Conservation (phyloP, 1,284 basidiomycete genomes). For the Ustilago esculenta region DNA sequence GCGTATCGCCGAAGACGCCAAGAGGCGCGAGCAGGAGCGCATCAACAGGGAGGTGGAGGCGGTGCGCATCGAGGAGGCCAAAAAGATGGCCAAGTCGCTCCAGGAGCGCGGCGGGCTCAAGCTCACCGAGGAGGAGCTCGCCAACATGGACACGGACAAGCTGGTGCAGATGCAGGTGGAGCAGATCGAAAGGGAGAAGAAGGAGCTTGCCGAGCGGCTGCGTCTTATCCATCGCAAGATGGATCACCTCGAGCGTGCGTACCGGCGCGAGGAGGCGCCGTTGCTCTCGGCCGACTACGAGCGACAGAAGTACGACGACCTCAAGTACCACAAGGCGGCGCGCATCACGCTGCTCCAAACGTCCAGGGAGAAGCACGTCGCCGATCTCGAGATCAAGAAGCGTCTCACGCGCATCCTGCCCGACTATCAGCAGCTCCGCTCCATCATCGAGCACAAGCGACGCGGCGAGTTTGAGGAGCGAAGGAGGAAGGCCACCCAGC, state of each 20-base stretch:
- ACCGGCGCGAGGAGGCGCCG: conserved; percentile 90
- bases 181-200: conserved; percentile 93
- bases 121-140: conserved; percentile 78
- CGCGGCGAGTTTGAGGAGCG: conserved; percentile 78
- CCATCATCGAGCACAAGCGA: conserved; percentile 74
- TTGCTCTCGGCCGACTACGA: conserved; percentile 88
- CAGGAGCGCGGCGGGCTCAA: conserved; percentile 87
- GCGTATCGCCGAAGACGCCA: conserved; percentile 75
- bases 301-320: conserved; percentile 79
- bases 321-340: conserved; percentile 73
- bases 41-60: conserved; percentile 83
- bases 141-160: conserved; percentile 87
- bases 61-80: conserved; percentile 84
- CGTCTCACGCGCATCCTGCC: conserved; percentile 79
- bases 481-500: conserved; percentile 74
- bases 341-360: conserved; percentile 70
- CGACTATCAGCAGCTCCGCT: conserved; percentile 77
- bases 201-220: conserved; percentile 82
- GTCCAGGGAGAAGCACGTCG: conserved; percentile 75
- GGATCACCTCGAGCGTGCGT: conserved; percentile 94
- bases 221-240: conserved; percentile 88
- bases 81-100: conserved; percentile 86
- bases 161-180: conserved; percentile 82
- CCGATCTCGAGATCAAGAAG: conserved; percentile 80
- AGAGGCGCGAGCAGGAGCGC: conserved; percentile 79